Evolutionary conservation across 169 alveolate species (phyloP).

Genomic region (Eimeria acervulina): DNA sequence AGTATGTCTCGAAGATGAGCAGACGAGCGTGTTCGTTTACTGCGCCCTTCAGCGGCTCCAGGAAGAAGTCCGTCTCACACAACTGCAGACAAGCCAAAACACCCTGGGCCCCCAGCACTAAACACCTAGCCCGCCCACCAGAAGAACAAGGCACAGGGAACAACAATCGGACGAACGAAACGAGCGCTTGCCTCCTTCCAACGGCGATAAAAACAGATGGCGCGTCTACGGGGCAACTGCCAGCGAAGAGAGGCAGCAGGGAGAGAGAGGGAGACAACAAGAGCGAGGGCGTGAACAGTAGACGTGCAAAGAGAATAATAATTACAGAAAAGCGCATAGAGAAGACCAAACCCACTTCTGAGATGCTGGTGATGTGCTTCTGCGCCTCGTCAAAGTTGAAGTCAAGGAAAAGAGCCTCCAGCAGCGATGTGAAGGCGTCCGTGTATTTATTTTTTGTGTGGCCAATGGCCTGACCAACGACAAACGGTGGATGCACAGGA

Average conservation of each 20-base stretch:
- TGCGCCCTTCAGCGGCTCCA: slow-evolving; percentile 91
- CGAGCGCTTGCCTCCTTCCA: not conserved
- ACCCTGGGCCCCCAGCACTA: not conserved
- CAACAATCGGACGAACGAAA: not conserved
- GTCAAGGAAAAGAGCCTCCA: slow-evolving; percentile 93
- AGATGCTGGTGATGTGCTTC: slow-evolving; percentile 89
- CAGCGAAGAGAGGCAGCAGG: not conserved
- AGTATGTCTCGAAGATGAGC: slow-evolving; percentile 94
- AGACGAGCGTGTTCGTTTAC: slow-evolving; percentile 94
- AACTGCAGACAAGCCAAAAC: slow-evolving; percentile 81
- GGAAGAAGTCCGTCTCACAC: slow-evolving; percentile 90
- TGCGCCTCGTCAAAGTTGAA: slow-evolving; percentile 95
- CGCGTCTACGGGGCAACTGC: too few relatives aligned
- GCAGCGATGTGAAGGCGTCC: slow-evolving; percentile 94
- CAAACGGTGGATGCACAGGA: not conserved
- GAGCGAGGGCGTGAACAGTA: not conserved
- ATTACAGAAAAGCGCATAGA: not conserved
- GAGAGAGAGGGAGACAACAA: not conserved
- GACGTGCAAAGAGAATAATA: not conserved
- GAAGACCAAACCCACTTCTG: slow-evolving; percentile 76
- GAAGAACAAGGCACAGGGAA: not conserved
- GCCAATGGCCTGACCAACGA: slow-evolving; percentile 85
- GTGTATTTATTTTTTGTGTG: slow-evolving; percentile 89
- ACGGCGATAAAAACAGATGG: not conserved
- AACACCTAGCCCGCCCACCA: not conserved